A percentile compares a stretch with the other conserved stretches of the same genome.
Evolutionary conservation across 352 stramenopile species (phyloP).

Genomic region (Pythium biforme): DNA sequence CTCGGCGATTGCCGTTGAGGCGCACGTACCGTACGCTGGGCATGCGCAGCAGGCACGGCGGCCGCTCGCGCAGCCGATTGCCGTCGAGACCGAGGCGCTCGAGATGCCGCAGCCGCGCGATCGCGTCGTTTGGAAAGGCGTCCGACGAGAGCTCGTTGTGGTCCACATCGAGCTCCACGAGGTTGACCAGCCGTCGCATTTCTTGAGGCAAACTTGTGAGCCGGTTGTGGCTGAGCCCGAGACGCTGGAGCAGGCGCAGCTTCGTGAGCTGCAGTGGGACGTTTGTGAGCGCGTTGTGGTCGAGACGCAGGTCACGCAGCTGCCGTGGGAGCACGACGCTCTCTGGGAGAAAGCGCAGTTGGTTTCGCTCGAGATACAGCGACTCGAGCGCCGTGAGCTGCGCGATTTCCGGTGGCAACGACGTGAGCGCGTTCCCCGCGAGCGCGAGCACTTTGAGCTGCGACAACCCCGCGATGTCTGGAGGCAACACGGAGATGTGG

Average conservation of each 20-base stretch:
- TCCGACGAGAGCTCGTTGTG: slow-evolving; percentile 45
- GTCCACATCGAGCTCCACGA: slow-evolving; percentile 69
- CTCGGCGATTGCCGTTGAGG: slow-evolving; percentile 41
- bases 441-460: slow-evolving; percentile 60
- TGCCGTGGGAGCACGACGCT: slow-evolving; percentile 37
- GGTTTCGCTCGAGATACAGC: slow-evolving; percentile 70
- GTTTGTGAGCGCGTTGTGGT: slow-evolving; percentile 43
- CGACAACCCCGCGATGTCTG: slow-evolving; percentile 44
- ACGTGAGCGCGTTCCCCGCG: slow-evolving; percentile 48
- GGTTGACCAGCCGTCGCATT: slow-evolving; percentile 52
- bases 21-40: slow-evolving; percentile 44
- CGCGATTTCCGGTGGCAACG: slow-evolving; percentile 42
- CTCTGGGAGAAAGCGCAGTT: slow-evolving; percentile 37
- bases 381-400: slow-evolving; percentile 40
- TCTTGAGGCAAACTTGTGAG: slow-evolving; percentile 39
- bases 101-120: slow-evolving; percentile 42
- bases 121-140: slow-evolving; percentile 41
- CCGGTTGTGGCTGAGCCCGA: slow-evolving; percentile 62
- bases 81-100: slow-evolving; percentile 62
- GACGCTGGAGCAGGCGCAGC: slow-evolving; percentile 49
- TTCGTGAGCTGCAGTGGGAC: slow-evolving; percentile 57
- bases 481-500: slow-evolving; percentile 35
- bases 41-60: slow-evolving; percentile 31
- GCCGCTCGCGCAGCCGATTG: slow-evolving; percentile 38
- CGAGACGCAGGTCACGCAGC: slow-evolving; percentile 51